Conservation (phyloP, 257 asterid genomes). For the Plantago elongata region DNA sequence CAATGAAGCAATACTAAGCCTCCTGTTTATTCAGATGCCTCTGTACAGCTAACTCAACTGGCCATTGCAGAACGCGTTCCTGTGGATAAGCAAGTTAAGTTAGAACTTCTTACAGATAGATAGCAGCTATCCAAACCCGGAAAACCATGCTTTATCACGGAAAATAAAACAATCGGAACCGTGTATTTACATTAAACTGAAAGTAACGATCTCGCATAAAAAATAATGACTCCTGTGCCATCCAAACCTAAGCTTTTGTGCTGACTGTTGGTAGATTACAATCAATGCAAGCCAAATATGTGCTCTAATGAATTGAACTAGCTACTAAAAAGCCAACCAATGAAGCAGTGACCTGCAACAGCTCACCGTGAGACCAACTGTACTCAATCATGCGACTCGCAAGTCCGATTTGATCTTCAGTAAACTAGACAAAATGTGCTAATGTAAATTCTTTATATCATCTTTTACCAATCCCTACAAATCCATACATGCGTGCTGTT, state of each 20-base stretch:
- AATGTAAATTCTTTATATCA: not conserved
- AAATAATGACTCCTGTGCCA: too few species aligned
- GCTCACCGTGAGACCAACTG: not conserved
- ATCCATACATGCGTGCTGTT: too few species aligned
- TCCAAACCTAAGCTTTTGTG: too few species aligned
- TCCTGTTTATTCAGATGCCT: slow-evolving; percentile 20
- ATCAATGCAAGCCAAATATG: too few species aligned
- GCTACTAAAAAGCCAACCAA: not conserved
- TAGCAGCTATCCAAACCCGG: not conserved
- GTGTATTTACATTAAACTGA: too few species aligned
- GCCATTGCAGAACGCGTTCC: slow-evolving; percentile 38
- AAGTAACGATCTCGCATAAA: too few species aligned
- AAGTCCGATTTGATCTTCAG: slow-evolving; percentile 4
- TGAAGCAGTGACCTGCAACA: slow-evolving; percentile 4
- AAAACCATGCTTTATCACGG: not conserved
- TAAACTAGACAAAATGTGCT: not conserved
- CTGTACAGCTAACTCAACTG: slow-evolving; percentile 17
- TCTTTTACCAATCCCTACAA: too few species aligned
- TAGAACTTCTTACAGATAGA: slow-evolving; percentile 17
- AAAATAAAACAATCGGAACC: not conserved
- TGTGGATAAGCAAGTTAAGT: slow-evolving; percentile 26
- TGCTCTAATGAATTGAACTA: too few species aligned
- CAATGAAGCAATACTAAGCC: slow-evolving; percentile 14
- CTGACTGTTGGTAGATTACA: too few species aligned
- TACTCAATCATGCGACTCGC: not conserved